Base-by-base conservation (phyloP, 1,139 yeast genomes). In the Yamadazyma jaroonii region DNA sequence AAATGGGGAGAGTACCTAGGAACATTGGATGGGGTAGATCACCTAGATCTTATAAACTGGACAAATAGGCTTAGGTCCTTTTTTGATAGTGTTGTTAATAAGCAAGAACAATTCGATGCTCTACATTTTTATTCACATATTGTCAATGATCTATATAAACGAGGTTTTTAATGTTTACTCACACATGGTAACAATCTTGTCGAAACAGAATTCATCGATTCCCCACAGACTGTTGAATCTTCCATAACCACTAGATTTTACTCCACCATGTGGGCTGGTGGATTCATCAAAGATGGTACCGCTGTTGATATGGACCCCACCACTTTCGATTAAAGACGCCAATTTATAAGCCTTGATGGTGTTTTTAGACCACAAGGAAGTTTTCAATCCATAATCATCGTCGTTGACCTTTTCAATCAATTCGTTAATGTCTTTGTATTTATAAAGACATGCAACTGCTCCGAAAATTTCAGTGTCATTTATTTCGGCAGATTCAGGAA, bases 1-100 rank as follows among this genome's bases (percentile, higher is more conserved):
- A 75, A 74, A 52, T 89, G 96, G 96, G 97, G 96, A 0, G 62
- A 76, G 29, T 87, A 85, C 56, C 53, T 81, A 47, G 97, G 96
- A 0, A 84, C 94, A 0, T 57, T 89, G 30, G 79, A 79, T 31
- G 73, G 81, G 45, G 89, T 86, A 3, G 96, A 89, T 57, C 97
- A 89, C 59, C 64, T 87, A 46, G 96, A 89, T 55, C 66, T 88
- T 40, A 85, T 88, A 31, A 88, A 88, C 42, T 86, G 94, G 94
- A 76, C 84, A 35, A 84, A 83, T 49, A 57, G 69, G n/a, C 44
- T 75, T 4, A 68, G 79, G 41, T 47, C 56, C 1, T 47, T 50
- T 3, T 46, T 66, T 12, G 69, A 67, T 41, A 50, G 56, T 0
- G 44, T 67, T 45, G 64, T 64, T 37, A 54, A 59, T 11, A 54